A percentile compares a stretch with the other conserved stretches of the same genome.
Evolutionary conservation across 1,284 basidiomycete genomes (phyloP).

Genomic region (Xanthoconium separans): DNA sequence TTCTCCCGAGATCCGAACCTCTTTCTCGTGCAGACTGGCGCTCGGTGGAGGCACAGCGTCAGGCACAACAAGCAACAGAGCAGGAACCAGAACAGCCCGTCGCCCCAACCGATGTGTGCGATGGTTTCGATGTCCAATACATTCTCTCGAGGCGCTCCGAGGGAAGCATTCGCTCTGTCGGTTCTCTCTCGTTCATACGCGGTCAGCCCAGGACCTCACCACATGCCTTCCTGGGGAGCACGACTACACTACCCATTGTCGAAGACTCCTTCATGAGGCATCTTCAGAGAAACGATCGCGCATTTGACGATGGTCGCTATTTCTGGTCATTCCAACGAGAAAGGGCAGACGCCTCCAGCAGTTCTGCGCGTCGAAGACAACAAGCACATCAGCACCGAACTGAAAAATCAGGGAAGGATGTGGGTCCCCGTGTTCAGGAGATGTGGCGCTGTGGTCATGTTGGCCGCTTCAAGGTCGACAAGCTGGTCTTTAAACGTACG

Average conservation of each 20-base stretch:
- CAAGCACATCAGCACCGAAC: slow-evolving; percentile 13
- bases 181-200: slow-evolving; percentile 40
- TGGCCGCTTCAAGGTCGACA: slow-evolving; percentile 63
- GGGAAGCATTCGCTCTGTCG: slow-evolving; percentile 31
- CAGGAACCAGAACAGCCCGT: not conserved
- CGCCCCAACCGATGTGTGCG: slow-evolving; percentile 23
- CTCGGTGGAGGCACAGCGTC: slow-evolving; percentile 28
- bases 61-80: slow-evolving; percentile 11
- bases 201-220: slow-evolving; percentile 14
- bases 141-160: slow-evolving; percentile 37
- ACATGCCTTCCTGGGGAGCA: slow-evolving; percentile 40
- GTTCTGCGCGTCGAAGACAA: slow-evolving; percentile 21
- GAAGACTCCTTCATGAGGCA: slow-evolving; percentile 62
- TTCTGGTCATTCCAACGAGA: slow-evolving; percentile 69
- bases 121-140: slow-evolving; percentile 45
- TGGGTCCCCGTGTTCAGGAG: slow-evolving; percentile 55
- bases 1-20: slow-evolving; percentile 45
- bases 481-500: slow-evolving; percentile 48
- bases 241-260: slow-evolving; percentile 42
- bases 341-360: slow-evolving; percentile 38
- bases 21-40: slow-evolving; percentile 45
- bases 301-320: slow-evolving; percentile 43
- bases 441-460: slow-evolving; percentile 66
- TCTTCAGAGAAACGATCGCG: slow-evolving; percentile 47
- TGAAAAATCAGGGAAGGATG: slow-evolving; percentile 34